A percentile compares a stretch with the other conserved stretches of the same genome.
phyloP scores from a whole-genome alignment of 2,329 filamentous ascomycete genomes.

The Polytolypa hystricis region DNA sequence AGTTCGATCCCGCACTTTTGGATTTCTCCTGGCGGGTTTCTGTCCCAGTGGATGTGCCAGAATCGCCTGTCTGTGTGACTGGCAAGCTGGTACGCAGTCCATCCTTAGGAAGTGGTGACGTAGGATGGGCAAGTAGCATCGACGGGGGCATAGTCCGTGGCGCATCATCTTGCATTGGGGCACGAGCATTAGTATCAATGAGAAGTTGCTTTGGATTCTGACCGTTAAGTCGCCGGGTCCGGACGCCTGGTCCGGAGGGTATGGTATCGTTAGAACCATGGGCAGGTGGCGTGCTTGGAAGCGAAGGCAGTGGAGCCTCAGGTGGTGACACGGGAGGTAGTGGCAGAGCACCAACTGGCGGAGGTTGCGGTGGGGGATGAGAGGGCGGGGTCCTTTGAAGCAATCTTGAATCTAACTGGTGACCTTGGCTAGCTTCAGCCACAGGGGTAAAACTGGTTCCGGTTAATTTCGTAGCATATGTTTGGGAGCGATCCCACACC shows the following conservation, averaged over 20 bases:
- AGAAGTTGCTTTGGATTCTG: constrained; percentile 73
- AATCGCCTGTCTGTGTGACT: constrained; percentile 9
- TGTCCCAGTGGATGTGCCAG: not conserved
- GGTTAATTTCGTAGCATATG: constrained; percentile 59
- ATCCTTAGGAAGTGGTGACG: constrained; percentile 22
- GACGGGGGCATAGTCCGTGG: constrained; percentile 20
- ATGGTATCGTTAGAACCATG: constrained; percentile 20
- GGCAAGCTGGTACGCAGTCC: constrained; percentile 15
- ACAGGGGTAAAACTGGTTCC: constrained; percentile 62
- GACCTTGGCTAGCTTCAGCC: constrained; percentile 46
- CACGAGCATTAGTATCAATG: constrained; percentile 59
- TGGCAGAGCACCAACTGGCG: constrained; percentile 4
- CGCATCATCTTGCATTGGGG: constrained; percentile 12
- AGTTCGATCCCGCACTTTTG: not conserved
- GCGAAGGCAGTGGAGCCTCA: constrained; percentile 12
- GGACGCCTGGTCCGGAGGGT: constrained; percentile 44
- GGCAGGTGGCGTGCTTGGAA: constrained; percentile 13
- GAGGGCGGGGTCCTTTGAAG: constrained; percentile 23
- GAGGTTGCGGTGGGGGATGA: constrained; percentile 13
- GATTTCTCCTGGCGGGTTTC: not conserved
- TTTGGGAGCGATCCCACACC: constrained; percentile 71
- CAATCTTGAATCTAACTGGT: constrained; percentile 19
- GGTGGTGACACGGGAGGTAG: constrained; percentile 36
- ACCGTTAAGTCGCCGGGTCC: constrained; percentile 67
- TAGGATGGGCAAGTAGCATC: constrained; percentile 14